Percentiles rank a stretch among this genome's conserved stretches.
Evolutionary conservation across 2,329 filamentous ascomycete genomes (phyloP).

Genomic region (Colletotrichum sp.): DNA sequence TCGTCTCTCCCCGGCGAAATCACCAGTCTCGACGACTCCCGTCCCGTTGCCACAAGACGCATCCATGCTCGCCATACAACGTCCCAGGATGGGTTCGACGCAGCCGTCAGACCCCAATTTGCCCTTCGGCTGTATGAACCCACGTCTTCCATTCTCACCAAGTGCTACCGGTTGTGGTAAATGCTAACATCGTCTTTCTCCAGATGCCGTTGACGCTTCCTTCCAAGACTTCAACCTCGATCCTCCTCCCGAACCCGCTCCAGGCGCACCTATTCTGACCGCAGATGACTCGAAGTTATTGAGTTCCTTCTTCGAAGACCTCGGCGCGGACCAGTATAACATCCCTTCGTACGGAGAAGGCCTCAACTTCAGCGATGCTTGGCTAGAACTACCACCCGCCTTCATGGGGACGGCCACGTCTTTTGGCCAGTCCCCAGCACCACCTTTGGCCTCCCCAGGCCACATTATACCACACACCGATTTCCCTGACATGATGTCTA

Average conservation of each 20-base stretch:
- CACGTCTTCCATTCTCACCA: conserved; percentile 1
- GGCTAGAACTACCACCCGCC: conserved; percentile 65
- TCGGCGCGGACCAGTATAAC: conserved; percentile 56
- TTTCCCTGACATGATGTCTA: conserved; percentile 31
- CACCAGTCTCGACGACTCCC: conserved; percentile 4
- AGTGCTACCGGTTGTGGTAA: neutral
- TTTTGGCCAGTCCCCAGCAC: conserved; percentile 56
- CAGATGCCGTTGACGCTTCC: conserved; percentile 50
- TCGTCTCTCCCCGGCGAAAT: conserved; percentile 1
- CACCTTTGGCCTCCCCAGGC: conserved; percentile 30
- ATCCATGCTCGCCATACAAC: conserved; percentile 63
- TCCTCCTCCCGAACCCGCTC: conserved; percentile 68
- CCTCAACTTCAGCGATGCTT: conserved; percentile 54
- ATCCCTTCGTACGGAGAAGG: conserved; percentile 57
- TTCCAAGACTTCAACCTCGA: conserved; percentile 52
- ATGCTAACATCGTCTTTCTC: conserved; percentile 18
- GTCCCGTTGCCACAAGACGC: conserved; percentile 35
- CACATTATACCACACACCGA: conserved; percentile 28
- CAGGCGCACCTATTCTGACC: conserved; percentile 69
- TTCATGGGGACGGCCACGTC: conserved; percentile 72
- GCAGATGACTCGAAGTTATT: conserved; percentile 66
- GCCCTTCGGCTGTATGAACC: conserved; percentile 71
- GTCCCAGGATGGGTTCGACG: conserved; percentile 65
- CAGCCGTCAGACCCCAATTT: conserved; percentile 60
- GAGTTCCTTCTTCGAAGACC: conserved; percentile 61